These are phyloP conservation scores for Paramecium sonneborni DNA, from an alignment of 73 alveolate genomes.

Conservation along the genomic window DNA sequence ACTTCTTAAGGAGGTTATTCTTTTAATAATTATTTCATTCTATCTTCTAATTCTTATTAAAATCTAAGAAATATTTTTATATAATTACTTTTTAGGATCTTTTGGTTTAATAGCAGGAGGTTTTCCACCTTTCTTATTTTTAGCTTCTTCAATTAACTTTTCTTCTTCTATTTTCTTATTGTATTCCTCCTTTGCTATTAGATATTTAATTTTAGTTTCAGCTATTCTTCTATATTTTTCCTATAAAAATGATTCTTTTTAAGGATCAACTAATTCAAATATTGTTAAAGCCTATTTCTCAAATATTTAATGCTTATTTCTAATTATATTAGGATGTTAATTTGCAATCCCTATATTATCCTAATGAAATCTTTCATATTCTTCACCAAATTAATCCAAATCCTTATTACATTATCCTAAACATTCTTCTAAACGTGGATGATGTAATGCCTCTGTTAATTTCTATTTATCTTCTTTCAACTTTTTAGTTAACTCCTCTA, in stretches of 20 bases:
- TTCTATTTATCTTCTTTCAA: slow-evolving; percentile 32
- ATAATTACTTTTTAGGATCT: slow-evolving; percentile 61
- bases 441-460: slow-evolving; percentile 59
- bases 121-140: slow-evolving; percentile 49
- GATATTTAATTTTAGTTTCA: slow-evolving; percentile 25
- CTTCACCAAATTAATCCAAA: slow-evolving; percentile 43
- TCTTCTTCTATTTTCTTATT: slow-evolving; percentile 64
- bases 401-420: slow-evolving; percentile 17
- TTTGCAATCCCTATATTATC: slow-evolving; percentile 33
- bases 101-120: slow-evolving; percentile 62
- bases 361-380: slow-evolving; percentile 58
- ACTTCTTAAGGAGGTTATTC: slow-evolving; percentile 10
- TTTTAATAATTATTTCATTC: slow-evolving; percentile 53
- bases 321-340: slow-evolving; percentile 49
- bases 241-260: not conserved
- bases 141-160: slow-evolving; percentile 59
- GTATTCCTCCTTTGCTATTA: slow-evolving; percentile 59
- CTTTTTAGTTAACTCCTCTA: slow-evolving; percentile 7
- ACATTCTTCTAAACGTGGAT: slow-evolving; percentile 60
- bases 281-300: slow-evolving; percentile 33
- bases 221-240: slow-evolving; percentile 45
- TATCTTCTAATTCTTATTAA: slow-evolving; percentile 55
- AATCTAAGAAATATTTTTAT: not conserved
- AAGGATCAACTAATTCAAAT: slow-evolving; percentile 45
- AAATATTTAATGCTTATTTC: slow-evolving; percentile 1